Percentiles rank a stretch among this genome's conserved stretches.
Evolutionary conservation across 2,329 filamentous ascomycete species (phyloP).

Genomic region (Rugonectria rugulosa): DNA sequence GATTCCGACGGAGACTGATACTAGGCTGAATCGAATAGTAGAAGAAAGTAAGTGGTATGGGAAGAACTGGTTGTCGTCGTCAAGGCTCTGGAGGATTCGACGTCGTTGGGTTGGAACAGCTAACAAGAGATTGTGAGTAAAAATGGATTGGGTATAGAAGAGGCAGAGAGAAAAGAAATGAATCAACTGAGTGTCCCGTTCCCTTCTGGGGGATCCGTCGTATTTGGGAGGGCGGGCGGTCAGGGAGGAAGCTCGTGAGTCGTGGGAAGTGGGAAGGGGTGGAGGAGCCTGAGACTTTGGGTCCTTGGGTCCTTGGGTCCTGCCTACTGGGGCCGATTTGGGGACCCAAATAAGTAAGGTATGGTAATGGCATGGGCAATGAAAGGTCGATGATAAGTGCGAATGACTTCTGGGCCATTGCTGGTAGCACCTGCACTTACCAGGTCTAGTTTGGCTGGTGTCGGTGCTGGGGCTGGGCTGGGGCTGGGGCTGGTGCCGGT

Average conservation of each 20-base stretch:
- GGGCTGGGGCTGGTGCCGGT: slow-evolving; percentile 2
- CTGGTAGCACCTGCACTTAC: slow-evolving; percentile 11
- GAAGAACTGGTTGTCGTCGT: background rate
- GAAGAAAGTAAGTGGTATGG: slow-evolving; percentile 11
- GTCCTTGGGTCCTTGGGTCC: background rate
- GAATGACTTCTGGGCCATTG: slow-evolving; percentile 10
- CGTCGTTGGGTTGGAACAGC: slow-evolving; percentile 1
- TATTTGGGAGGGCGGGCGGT: slow-evolving; percentile 19
- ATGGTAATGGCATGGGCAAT: slow-evolving; percentile 6
- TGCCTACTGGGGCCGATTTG: background rate
- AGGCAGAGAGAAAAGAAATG: slow-evolving; percentile 12
- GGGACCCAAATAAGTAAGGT: slow-evolving; percentile 17
- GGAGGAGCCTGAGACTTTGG: background rate
- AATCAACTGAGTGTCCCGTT: slow-evolving; percentile 16
- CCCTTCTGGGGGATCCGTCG: slow-evolving; percentile 13
- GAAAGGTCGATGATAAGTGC: too few species aligned
- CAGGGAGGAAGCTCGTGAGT: slow-evolving; percentile 24
- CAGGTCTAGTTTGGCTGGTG: slow-evolving; percentile 8
- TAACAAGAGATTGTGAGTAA: slow-evolving; percentile 1
- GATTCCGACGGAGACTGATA: slow-evolving; percentile 22
- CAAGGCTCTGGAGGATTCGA: background rate
- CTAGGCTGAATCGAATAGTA: slow-evolving; percentile 20
- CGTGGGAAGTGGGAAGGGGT: slow-evolving; percentile 14
- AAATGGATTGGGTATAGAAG: slow-evolving; percentile 1
- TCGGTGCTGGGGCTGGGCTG: background rate